phyloP scores from a whole-genome alignment of 1,284 basidiomycete genomes.

The Cystobasidium slooffiae region DNA sequence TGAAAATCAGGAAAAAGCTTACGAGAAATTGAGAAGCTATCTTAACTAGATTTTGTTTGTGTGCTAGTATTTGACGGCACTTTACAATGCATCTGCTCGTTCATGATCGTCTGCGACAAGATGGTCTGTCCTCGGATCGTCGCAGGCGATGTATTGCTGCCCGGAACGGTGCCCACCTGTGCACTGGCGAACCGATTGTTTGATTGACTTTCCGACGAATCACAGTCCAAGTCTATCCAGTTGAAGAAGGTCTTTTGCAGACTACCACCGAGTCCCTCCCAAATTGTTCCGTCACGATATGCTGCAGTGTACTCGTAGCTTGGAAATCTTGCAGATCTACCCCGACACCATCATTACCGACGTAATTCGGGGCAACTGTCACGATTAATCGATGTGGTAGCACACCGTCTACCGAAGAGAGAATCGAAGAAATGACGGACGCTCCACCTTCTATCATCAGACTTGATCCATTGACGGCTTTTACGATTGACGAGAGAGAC shows the following conservation, averaged over 20 bases:
- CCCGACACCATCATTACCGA: slow-evolving; percentile 73
- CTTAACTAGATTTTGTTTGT: background rate
- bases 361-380: slow-evolving; percentile 78
- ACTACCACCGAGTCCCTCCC: slow-evolving; percentile 55
- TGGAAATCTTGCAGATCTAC: slow-evolving; percentile 51
- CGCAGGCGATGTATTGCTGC: no score
- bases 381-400: slow-evolving; percentile 66
- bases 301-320: slow-evolving; percentile 47
- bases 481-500: background rate
- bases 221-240: background rate
- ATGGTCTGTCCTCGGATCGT: background rate
- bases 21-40: slow-evolving; percentile 30
- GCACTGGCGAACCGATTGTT: no score
- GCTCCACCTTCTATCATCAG: slow-evolving; percentile 98
- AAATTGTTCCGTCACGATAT: slow-evolving; percentile 51
- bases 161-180: no score
- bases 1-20: slow-evolving; percentile 27
- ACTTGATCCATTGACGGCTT: slow-evolving; percentile 55
- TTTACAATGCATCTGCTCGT: background rate
- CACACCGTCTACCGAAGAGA: slow-evolving; percentile 67
- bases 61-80: background rate
- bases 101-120: background rate
- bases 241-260: slow-evolving; percentile 42
- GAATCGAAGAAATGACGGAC: slow-evolving; percentile 76
- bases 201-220: no score